phyloP scores from a whole-genome alignment of 1,284 basidiomycete genomes.

The Blastosporella zonata region DNA sequence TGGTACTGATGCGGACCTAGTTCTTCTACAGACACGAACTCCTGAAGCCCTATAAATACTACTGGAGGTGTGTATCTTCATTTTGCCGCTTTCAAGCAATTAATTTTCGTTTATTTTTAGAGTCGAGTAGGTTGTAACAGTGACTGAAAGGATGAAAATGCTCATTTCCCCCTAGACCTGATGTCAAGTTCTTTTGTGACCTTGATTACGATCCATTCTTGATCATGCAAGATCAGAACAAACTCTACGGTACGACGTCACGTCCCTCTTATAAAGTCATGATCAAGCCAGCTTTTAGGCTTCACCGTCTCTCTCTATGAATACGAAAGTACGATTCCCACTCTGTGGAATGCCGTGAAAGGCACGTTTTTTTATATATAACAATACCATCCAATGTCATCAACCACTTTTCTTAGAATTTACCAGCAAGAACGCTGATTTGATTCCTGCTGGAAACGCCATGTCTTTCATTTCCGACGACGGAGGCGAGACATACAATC shows the following conservation, averaged over 20 bases:
- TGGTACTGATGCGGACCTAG: constrained; percentile 33
- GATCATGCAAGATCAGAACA: constrained; percentile 84
- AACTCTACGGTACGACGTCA: constrained; percentile 68
- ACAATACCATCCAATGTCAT: background rate
- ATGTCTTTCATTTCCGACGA: constrained; percentile 84
- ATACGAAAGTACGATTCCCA: constrained; percentile 82
- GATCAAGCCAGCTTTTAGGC: constrained; percentile 36
- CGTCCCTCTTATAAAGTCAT: background rate
- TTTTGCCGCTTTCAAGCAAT: background rate
- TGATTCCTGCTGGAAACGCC: constrained; percentile 70
- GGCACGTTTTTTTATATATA: constrained; percentile 35
- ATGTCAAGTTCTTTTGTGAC: constrained; percentile 85
- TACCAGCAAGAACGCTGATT: constrained; percentile 65
- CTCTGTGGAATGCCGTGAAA: constrained; percentile 78
- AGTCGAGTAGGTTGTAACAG: constrained; percentile 60
- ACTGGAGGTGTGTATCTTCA: constrained; percentile 63
- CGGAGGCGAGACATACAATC: constrained; percentile 76
- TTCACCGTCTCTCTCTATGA: constrained; percentile 87
- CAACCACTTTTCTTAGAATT: constrained; percentile 55
- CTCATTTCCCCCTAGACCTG: constrained; percentile 54
- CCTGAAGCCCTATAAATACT: constrained; percentile 82
- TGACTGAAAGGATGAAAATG: constrained; percentile 16
- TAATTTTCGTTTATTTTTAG: constrained; percentile 26
- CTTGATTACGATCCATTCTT: constrained; percentile 87
- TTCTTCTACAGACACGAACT: constrained; percentile 87